Evolutionary conservation across 331 rosid species (phyloP).

Genomic region (Cydonia oblonga): DNA sequence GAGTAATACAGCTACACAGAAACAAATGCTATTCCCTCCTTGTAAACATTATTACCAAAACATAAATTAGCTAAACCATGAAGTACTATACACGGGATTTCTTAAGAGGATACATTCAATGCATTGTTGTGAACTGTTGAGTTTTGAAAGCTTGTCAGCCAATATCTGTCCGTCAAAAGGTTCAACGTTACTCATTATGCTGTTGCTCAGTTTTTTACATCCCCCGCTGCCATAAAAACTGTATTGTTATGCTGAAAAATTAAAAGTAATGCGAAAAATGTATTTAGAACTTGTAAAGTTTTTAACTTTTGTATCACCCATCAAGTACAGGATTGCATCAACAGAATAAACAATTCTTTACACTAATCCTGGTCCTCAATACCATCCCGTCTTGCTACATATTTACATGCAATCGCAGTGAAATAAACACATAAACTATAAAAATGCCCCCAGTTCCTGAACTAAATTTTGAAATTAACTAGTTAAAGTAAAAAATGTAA

Average conservation of each 20-base stretch:
- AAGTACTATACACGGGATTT: background rate
- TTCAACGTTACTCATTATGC: slow-evolving; percentile 57
- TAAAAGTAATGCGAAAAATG: background rate
- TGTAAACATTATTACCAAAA: background rate
- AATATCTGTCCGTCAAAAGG: slow-evolving; percentile 56
- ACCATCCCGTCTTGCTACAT: background rate
- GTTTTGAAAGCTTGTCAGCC: slow-evolving; percentile 67
- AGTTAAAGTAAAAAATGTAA: background rate
- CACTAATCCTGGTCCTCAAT: background rate
- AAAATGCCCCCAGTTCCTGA: background rate
- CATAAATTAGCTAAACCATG: slow-evolving; percentile 2
- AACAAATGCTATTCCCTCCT: background rate
- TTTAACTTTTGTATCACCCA: background rate
- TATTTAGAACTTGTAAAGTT: background rate
- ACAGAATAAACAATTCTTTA: background rate
- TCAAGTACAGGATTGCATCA: background rate
- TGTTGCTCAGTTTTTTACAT: slow-evolving; percentile 27
- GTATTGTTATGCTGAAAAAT: background rate
- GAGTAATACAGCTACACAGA: background rate
- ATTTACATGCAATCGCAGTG: background rate
- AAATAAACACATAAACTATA: background rate
- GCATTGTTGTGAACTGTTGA: slow-evolving; percentile 91
- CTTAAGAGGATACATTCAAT: slow-evolving; percentile 72
- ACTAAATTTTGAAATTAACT: background rate
- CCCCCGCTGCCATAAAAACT: slow-evolving; percentile 8